A percentile compares a stretch with the other conserved stretches of the same genome.
Conservation (phyloP, 345 rosid species). For the Boechera retrofracta region DNA sequence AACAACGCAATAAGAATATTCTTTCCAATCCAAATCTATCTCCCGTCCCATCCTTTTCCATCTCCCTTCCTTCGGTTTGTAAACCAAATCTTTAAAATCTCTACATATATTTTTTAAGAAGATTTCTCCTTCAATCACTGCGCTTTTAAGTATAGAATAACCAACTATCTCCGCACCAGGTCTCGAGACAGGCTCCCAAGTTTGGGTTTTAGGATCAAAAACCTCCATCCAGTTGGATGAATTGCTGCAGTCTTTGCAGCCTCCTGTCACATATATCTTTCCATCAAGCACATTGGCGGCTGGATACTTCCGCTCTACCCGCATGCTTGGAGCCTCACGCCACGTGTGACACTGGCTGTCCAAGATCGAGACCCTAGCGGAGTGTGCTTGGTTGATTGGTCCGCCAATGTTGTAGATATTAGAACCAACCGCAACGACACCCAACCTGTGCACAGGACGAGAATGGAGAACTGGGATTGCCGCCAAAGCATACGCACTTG, state of each 20-base stretch:
- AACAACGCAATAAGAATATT: background rate
- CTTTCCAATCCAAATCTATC: too few relatives aligned
- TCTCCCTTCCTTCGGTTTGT: slow-evolving; percentile 16
- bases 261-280: slow-evolving; percentile 70
- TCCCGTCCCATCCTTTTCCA: slow-evolving; percentile 64
- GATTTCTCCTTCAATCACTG: background rate
- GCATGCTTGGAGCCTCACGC: slow-evolving; percentile 59
- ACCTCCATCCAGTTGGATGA: slow-evolving; percentile 75
- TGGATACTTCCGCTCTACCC: slow-evolving; percentile 49
- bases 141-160: background rate
- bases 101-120: too few relatives aligned
- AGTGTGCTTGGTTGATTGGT: slow-evolving; percentile 43
- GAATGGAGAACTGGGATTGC: slow-evolving; percentile 36
- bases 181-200: slow-evolving; percentile 45
- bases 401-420: slow-evolving; percentile 64
- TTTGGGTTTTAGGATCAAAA: slow-evolving; percentile 49
- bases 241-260: slow-evolving; percentile 51
- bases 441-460: slow-evolving; percentile 42
- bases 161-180: background rate
- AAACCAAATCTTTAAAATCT: too few relatives aligned
- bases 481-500: background rate
- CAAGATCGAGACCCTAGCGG: slow-evolving; percentile 59
- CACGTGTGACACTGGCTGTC: slow-evolving; percentile 69
- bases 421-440: slow-evolving; percentile 41
- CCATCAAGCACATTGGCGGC: slow-evolving; percentile 59